Percentiles rank a stretch among this genome's conserved stretches.
These are phyloP conservation scores for Dalbergia cultrata DNA, from an alignment of 306 rosid species.

Conservation along the genomic window DNA sequence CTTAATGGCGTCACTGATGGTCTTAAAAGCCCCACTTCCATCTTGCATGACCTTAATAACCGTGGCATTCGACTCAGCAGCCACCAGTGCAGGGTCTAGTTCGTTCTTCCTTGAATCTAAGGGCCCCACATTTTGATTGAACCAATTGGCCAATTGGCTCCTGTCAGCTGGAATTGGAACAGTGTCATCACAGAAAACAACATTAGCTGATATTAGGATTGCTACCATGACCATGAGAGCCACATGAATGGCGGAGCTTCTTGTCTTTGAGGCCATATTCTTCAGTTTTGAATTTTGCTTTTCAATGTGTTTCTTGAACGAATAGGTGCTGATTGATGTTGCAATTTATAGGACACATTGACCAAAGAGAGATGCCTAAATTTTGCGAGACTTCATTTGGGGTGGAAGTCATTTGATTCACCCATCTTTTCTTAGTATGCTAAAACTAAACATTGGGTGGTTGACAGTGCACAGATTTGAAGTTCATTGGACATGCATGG, in stretches of 20 bases:
- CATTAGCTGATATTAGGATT: background rate
- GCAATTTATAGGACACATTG: background rate
- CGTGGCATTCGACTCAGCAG: conserved; percentile 52
- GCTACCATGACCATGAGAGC: conserved; percentile 20
- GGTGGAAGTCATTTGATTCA: conserved; percentile 5
- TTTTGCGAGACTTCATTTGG: background rate
- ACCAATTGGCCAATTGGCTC: conserved; percentile 53
- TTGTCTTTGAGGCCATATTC: conserved; percentile 46
- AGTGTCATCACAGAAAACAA: conserved; percentile 38
- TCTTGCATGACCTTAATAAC: conserved; percentile 56
- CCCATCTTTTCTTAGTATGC: background rate
- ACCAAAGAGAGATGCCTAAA: background rate
- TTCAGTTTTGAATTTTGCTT: background rate
- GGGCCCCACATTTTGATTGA: conserved; percentile 38
- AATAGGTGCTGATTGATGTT: background rate
- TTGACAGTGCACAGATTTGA: background rate
- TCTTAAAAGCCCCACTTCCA: conserved; percentile 66
- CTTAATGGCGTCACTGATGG: conserved; percentile 56
- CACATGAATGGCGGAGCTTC: conserved; percentile 4
- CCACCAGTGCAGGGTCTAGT: conserved; percentile 52
- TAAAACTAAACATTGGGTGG: conserved; percentile 19
- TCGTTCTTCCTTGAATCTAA: background rate
- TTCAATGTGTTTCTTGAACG: background rate
- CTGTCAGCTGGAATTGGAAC: conserved; percentile 43
- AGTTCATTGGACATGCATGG: background rate